Evolutionary conservation across 805 yeast species (phyloP).

Genomic region (Brettanomyces custersianus): DNA sequence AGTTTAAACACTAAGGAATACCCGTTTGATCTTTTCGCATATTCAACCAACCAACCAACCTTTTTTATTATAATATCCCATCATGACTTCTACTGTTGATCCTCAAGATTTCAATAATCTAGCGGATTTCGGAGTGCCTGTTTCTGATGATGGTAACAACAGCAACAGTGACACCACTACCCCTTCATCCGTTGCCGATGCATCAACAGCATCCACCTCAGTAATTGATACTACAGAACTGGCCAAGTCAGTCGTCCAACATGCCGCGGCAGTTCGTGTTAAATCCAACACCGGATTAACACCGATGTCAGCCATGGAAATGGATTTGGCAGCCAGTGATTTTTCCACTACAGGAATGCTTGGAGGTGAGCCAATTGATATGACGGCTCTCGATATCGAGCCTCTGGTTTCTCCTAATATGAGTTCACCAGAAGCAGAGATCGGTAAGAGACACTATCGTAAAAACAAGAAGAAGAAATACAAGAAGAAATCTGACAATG

Average conservation of each 20-base stretch:
- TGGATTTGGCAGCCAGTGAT: no score
- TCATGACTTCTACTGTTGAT: constrained; percentile 1
- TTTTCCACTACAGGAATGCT: no score
- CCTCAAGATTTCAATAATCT: neutral
- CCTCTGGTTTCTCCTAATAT: constrained; percentile 11
- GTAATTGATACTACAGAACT: constrained; percentile 7
- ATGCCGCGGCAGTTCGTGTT: no score
- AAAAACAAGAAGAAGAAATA: constrained; percentile 4
- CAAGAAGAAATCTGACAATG: constrained; percentile 14
- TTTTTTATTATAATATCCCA: neutral
- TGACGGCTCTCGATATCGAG: no score
- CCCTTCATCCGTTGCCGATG: constrained; percentile 30
- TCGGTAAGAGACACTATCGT: constrained; percentile 6
- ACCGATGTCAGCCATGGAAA: no score
- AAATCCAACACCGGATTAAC: no score
- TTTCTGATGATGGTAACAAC: no score
- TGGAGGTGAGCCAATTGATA: no score
- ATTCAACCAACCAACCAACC: neutral
- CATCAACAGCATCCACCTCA: constrained; percentile 24
- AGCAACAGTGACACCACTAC: no score
- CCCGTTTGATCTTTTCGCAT: neutral
- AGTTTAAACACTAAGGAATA: neutral
- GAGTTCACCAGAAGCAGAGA: no score
- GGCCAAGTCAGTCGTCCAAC: constrained; percentile 7
- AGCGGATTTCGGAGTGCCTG: no score